phyloP scores from a whole-genome alignment of 2,329 filamentous ascomycete genomes.

The Sporothrix brunneoviolacea region DNA sequence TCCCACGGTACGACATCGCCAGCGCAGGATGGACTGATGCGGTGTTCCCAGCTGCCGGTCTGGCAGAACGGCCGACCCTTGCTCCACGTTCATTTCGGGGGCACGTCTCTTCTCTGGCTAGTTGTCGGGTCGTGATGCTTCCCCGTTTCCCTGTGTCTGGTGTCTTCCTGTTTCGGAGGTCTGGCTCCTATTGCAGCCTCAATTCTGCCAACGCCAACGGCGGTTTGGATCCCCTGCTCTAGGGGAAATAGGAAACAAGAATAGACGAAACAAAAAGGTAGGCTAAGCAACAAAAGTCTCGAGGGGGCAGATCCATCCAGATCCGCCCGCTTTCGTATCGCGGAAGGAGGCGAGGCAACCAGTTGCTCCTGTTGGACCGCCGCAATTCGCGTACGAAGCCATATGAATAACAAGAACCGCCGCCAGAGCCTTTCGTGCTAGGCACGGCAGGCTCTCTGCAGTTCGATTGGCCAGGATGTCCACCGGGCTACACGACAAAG shows the following conservation, averaged over 20 bases:
- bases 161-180: no score
- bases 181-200: constrained; percentile 8
- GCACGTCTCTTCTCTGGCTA: no score
- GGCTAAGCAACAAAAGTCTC: not conserved
- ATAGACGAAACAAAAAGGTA: not conserved
- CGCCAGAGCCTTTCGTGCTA: not conserved
- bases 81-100: no score
- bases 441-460: no score
- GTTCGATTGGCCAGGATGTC: no score
- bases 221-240: no score
- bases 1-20: not conserved
- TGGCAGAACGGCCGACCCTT: no score
- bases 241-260: no score
- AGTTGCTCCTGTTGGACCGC: not conserved
- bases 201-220: not conserved
- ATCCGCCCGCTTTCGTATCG: constrained; percentile 7
- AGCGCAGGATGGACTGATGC: not conserved
- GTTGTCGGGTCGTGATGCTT: no score
- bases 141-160: no score
- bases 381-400: not conserved
- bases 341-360: not conserved
- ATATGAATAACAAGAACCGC: not conserved
- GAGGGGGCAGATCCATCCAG: constrained; percentile 2
- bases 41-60: no score
- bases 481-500: no score